These are phyloP conservation scores for Moesziomyces sp. DNA, from an alignment of 1,284 basidiomycete species.

Conservation along the genomic window DNA sequence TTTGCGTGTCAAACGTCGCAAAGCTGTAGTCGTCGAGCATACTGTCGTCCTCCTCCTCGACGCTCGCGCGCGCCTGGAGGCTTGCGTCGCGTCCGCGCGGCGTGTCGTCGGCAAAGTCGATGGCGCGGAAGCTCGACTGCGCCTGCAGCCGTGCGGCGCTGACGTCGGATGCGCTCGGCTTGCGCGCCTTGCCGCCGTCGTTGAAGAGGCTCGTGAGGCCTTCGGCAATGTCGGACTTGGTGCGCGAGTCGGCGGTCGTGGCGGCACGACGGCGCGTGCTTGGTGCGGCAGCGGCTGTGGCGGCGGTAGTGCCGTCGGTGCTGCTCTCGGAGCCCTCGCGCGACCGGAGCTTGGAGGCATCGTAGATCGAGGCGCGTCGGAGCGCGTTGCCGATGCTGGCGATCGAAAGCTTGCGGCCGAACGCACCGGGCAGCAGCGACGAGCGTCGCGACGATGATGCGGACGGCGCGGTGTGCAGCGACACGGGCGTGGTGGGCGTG, in stretches of 20 bases:
- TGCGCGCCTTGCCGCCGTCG: constrained; percentile 17
- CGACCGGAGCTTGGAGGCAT: constrained; percentile 24
- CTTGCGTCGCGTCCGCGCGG: constrained; percentile 32
- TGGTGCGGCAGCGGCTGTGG: neutral
- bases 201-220: constrained; percentile 21
- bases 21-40: constrained; percentile 40
- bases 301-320: neutral
- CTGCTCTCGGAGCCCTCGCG: constrained; percentile 9
- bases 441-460: constrained; percentile 18
- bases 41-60: constrained; percentile 32
- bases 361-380: constrained; percentile 38
- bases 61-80: constrained; percentile 7
- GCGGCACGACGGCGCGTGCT: constrained; percentile 15
- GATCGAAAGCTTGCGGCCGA: constrained; percentile 40
- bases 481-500: constrained; percentile 22
- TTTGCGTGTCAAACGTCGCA: constrained; percentile 22
- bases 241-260: constrained; percentile 18
- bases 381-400: constrained; percentile 38
- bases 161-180: constrained; percentile 3
- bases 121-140: constrained; percentile 27
- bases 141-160: neutral
- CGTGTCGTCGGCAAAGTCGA: constrained; percentile 43
- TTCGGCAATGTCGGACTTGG: constrained; percentile 40
- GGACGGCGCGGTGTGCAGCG: constrained; percentile 16
- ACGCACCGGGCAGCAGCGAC: constrained; percentile 14